These are phyloP conservation scores for Triticum urartu DNA, from an alignment of 176 grass and related monocot species.

Conservation along the genomic window DNA sequence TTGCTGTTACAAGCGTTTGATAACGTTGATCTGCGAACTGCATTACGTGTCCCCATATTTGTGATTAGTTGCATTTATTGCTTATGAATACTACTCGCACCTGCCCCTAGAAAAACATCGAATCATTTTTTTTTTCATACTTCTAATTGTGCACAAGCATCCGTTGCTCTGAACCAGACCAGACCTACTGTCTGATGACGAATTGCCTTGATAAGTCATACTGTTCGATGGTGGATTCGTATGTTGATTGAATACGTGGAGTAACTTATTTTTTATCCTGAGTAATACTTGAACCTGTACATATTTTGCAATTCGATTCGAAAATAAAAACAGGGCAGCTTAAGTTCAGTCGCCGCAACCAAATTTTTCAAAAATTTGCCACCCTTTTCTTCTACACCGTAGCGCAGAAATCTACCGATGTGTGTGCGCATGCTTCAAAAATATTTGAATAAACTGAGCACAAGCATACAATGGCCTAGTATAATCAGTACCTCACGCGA, in stretches of 20 bases:
- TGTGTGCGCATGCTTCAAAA: not conserved
- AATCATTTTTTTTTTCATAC: not conserved
- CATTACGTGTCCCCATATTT: not conserved
- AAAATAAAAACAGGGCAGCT: no score
- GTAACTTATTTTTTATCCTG: no score
- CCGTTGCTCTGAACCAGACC: no score
- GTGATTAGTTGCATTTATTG: not conserved
- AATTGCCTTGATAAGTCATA: no score
- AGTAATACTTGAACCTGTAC: no score
- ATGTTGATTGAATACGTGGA: no score
- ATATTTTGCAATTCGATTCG: not conserved
- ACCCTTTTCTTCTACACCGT: no score
- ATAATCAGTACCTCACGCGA: no score
- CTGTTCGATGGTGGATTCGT: no score
- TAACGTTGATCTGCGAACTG: not conserved
- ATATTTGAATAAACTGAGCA: not conserved
- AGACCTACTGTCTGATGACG: no score
- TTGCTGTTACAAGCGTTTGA: not conserved
- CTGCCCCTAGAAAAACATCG: not conserved
- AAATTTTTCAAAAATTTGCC: no score
- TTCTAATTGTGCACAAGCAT: not conserved
- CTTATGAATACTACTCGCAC: not conserved
- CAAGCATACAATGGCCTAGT: not conserved
- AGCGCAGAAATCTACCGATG: not conserved
- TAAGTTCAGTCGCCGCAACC: no score